These are phyloP conservation scores for Sporisorium scitamineum DNA, from an alignment of 1,284 basidiomycete species.

Conservation along the genomic window DNA sequence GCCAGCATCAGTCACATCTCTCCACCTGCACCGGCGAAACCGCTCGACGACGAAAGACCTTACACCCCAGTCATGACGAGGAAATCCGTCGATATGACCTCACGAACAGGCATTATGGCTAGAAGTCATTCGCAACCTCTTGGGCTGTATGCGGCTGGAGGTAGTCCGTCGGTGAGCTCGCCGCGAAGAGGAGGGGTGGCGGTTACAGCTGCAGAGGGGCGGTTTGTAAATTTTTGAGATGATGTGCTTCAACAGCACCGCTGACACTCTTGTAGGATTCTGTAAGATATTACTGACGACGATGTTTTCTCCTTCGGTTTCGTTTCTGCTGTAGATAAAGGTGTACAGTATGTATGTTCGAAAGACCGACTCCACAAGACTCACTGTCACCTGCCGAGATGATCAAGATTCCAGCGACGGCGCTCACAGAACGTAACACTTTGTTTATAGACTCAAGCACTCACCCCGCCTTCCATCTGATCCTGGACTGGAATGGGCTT, in stretches of 20 bases:
- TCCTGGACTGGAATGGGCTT: neutral
- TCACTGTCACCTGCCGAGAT: no score
- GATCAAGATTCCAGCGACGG: neutral
- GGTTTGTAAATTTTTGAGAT: neutral
- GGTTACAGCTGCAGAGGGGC: neutral
- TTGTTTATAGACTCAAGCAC: neutral
- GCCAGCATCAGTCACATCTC: constrained; percentile 19
- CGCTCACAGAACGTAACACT: neutral
- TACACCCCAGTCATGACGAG: constrained; percentile 29
- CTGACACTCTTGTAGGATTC: neutral
- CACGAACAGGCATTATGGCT: constrained; percentile 21
- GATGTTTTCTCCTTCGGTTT: neutral
- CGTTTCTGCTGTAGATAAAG: neutral
- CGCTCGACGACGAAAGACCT: constrained; percentile 9
- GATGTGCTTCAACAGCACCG: constrained; percentile 9
- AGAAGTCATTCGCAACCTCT: constrained; percentile 24
- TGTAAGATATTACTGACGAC: constrained; percentile 2
- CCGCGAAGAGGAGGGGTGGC: neutral
- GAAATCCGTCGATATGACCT: constrained; percentile 23
- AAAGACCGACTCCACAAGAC: neutral
- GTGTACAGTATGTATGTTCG: neutral
- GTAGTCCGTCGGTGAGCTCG: neutral
- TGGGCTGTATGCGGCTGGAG: neutral
- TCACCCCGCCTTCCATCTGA: neutral
- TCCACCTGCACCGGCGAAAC: neutral